phyloP scores from a whole-genome alignment of 2,329 filamentous ascomycete species.

The Venturia effusa region DNA sequence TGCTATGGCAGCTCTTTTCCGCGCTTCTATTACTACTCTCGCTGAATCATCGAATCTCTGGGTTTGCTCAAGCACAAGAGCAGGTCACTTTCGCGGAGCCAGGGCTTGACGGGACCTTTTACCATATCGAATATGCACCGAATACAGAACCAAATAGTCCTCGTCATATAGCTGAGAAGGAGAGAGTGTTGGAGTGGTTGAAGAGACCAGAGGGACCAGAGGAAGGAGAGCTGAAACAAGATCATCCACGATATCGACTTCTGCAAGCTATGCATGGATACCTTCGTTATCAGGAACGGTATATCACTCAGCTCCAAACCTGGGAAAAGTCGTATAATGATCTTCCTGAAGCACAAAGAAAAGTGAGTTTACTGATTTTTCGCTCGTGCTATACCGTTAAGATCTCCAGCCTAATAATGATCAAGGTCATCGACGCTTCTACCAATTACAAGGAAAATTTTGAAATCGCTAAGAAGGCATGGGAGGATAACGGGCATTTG shows the following conservation, averaged over 20 bases:
- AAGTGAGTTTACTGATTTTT: neutral
- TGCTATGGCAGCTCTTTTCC: neutral
- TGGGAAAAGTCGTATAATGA: constrained; percentile 1
- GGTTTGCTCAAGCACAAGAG: neutral
- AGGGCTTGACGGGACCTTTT: neutral
- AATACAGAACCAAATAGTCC: neutral
- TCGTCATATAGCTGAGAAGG: constrained; percentile 4
- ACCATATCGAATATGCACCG: constrained; percentile 1
- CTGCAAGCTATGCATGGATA: constrained; percentile 3
- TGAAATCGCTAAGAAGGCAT: neutral
- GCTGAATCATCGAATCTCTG: neutral
- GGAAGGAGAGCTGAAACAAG: neutral
- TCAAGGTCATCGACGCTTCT: constrained; percentile 1
- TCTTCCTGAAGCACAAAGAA: constrained; percentile 3
- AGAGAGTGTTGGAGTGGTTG: neutral
- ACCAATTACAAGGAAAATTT: constrained; percentile 7
- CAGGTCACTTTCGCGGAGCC: neutral
- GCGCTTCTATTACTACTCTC: neutral
- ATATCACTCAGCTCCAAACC: neutral
- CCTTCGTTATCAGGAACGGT: constrained; percentile 5
- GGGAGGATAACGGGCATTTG: constrained; percentile 2
- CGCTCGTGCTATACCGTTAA: too few species aligned
- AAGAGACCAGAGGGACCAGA: neutral
- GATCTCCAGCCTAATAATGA: neutral
- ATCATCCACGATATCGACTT: constrained; percentile 5